phyloP scores from a whole-genome alignment of 2,329 filamentous ascomycete genomes.

The Epichloe brachyelytri region DNA sequence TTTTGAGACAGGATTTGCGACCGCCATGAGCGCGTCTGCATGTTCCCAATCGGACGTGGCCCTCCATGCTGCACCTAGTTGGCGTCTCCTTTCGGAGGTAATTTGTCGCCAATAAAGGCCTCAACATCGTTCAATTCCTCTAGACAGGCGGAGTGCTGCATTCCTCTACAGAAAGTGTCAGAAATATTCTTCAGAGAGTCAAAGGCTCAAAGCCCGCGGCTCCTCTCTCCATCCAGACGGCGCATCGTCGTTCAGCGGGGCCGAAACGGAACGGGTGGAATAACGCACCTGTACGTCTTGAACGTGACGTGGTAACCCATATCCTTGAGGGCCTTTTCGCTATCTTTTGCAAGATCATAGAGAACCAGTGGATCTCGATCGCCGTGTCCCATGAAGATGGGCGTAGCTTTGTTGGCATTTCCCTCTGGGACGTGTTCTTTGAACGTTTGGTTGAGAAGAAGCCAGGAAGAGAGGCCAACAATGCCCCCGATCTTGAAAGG shows the following conservation, averaged over 20 bases:
- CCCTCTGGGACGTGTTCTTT: slow-evolving; percentile 22
- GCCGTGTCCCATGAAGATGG: slow-evolving; percentile 86
- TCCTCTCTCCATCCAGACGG: not conserved
- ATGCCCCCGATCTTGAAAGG: slow-evolving; percentile 66
- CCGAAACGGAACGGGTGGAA: not conserved
- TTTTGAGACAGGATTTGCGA: too few relatives aligned
- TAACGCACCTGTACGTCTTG: slow-evolving; percentile 54
- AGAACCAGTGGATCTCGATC: slow-evolving; percentile 60
- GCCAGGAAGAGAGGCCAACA: slow-evolving; percentile 68
- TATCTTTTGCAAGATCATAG: slow-evolving; percentile 54
- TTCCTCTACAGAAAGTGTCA: slow-evolving; percentile 32
- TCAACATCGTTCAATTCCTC: slow-evolving; percentile 77
- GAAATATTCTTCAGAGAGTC: not conserved
- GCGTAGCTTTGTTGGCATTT: slow-evolving; percentile 51
- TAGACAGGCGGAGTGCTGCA: slow-evolving; percentile 64
- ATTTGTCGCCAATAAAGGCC: slow-evolving; percentile 32
- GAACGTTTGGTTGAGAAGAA: slow-evolving; percentile 47
- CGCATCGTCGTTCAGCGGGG: not conserved
- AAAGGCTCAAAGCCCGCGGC: not conserved
- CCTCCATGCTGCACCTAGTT: not conserved
- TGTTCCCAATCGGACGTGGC: not conserved
- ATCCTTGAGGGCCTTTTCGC: slow-evolving; percentile 52
- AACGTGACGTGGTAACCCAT: slow-evolving; percentile 63
- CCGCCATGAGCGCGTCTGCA: too few relatives aligned
- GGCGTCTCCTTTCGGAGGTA: slow-evolving; percentile 24